These are phyloP conservation scores for Alternaria tenuissima DNA, from an alignment of 2,329 filamentous ascomycete species.

Conservation along the genomic window DNA sequence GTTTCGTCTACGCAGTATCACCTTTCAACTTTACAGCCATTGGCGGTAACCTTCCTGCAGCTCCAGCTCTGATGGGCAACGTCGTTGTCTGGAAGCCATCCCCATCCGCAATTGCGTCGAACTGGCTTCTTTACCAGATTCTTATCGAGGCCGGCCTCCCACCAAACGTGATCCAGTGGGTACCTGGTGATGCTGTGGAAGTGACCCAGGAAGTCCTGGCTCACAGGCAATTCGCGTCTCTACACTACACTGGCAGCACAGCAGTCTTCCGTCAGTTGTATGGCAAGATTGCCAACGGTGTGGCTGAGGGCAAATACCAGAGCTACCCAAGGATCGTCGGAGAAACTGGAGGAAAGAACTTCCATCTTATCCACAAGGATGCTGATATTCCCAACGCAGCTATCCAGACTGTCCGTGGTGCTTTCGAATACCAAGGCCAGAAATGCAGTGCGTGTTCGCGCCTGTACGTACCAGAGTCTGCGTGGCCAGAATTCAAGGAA, in stretches of 20 bases:
- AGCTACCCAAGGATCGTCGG: constrained; percentile 89
- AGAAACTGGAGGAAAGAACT: constrained; percentile 94
- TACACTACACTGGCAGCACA: constrained; percentile 95
- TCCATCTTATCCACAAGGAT: constrained; percentile 80
- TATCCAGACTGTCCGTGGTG: constrained; percentile 82
- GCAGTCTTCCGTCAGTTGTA: constrained; percentile 89
- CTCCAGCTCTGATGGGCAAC: constrained; percentile 89
- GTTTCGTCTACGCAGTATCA: constrained; percentile 92
- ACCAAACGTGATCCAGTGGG: constrained; percentile 88
- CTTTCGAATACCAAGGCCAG: constrained; percentile 91
- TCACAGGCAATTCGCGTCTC: constrained; percentile 83
- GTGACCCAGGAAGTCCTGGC: constrained; percentile 80
- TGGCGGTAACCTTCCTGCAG: constrained; percentile 82
- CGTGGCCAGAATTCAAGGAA: constrained; percentile 76
- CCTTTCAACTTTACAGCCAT: constrained; percentile 99
- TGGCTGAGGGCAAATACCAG: constrained; percentile 81
- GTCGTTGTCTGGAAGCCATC: constrained; percentile 98
- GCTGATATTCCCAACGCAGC: constrained; percentile 82
- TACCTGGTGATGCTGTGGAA: constrained; percentile 85
- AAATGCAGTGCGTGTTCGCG: constrained; percentile 89
- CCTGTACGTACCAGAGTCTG: constrained; percentile 77
- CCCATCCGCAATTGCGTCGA: constrained; percentile 85
- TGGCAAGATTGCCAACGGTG: constrained; percentile 81
- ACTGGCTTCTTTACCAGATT: constrained; percentile 90
- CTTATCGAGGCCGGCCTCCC: constrained; percentile 90